Evolutionary conservation across 371 early-diverging fungal species (phyloP), one percentile per base, ranked within the genome.

Genomic region (Nematocida displodere): DNA sequence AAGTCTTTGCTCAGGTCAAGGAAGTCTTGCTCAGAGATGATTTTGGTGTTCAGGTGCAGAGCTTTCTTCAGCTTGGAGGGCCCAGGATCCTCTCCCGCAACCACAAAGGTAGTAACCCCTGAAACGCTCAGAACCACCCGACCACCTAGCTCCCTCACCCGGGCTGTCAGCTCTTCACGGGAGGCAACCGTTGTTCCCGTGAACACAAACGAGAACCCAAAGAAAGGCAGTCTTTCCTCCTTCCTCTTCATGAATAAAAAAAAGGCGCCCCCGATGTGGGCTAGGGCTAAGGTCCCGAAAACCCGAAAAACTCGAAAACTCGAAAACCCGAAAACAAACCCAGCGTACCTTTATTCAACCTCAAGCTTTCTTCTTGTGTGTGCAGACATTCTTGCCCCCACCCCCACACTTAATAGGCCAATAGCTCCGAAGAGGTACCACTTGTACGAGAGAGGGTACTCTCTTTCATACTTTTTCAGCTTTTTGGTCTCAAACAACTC

Each of bases 61-160:
- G 91, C 93, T 80, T 94, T 93, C 33, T 87, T 86, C 3, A 91
- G 78, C 82, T 99, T 99, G 24, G 87, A 84, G 44, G 86, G 88
- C 1, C 99, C 99, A 15, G 95, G 89, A 47, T 94, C 94, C 15
- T 29, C 33, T 5, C 90, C 89, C 13, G 94, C 94, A 0, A 97
- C 86, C 22, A 97, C 81, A 82, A 88, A 94, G 0, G 87, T 86
- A 0, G 99, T 99, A 76, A 89, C 91, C 7, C 89, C 88, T 77
- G 92, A 91, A 24, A 91, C 88, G 1, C 87, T 84, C 0, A 86
- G 80, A 0, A 95, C 94, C 2, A 91, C 88, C 58, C 91, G 85
- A 20, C 93, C 90, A 13, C 83, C 83, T 13, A 83, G 64, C 80
- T 71, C 75, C 17, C 59, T 17, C 8, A 71, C 61, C 49, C 75